Conservation (phyloP, 2,329 filamentous ascomycete genomes). For the Cladobotryum mycophilum region DNA sequence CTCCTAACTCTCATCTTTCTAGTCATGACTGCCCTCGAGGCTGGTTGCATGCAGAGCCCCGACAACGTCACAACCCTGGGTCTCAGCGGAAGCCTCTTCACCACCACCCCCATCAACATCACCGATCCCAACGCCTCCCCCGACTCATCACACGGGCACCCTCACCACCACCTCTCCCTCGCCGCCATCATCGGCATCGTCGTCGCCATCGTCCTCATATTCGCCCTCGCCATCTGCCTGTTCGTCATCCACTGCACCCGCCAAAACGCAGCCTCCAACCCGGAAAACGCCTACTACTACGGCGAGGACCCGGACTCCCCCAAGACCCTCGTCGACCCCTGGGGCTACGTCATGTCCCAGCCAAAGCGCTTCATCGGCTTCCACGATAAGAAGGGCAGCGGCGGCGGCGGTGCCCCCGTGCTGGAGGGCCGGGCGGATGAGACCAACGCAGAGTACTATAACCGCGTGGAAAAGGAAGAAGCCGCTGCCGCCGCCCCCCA, state of each 20-base stretch:
- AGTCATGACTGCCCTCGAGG: slow-evolving; percentile 44
- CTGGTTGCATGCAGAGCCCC: slow-evolving; percentile 42
- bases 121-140: slow-evolving; percentile 23
- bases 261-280: slow-evolving; percentile 29
- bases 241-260: slow-evolving; percentile 44
- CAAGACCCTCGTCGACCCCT: slow-evolving; percentile 16
- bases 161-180: slow-evolving; percentile 32
- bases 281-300: slow-evolving; percentile 11
- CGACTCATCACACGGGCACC: slow-evolving; percentile 20
- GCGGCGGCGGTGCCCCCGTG: too few species aligned
- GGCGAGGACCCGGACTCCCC: slow-evolving; percentile 14
- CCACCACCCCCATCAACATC: slow-evolving; percentile 31
- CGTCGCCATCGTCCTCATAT: slow-evolving; percentile 37
- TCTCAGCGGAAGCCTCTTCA: slow-evolving; percentile 39
- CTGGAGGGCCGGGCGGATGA: slow-evolving; percentile 13
- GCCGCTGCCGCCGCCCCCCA: too few species aligned
- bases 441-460: slow-evolving; percentile 36
- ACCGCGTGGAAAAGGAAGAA: slow-evolving; percentile 31
- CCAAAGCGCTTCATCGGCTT: slow-evolving; percentile 11
- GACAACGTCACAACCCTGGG: slow-evolving; percentile 30
- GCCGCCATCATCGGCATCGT: slow-evolving; percentile 50
- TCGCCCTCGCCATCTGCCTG: slow-evolving; percentile 37
- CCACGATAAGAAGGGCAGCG: neutral
- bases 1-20: neutral
- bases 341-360: slow-evolving; percentile 22